phyloP scores from a whole-genome alignment of 495 filamentous ascomycete species.

The Corynascus novoguineensis region DNA sequence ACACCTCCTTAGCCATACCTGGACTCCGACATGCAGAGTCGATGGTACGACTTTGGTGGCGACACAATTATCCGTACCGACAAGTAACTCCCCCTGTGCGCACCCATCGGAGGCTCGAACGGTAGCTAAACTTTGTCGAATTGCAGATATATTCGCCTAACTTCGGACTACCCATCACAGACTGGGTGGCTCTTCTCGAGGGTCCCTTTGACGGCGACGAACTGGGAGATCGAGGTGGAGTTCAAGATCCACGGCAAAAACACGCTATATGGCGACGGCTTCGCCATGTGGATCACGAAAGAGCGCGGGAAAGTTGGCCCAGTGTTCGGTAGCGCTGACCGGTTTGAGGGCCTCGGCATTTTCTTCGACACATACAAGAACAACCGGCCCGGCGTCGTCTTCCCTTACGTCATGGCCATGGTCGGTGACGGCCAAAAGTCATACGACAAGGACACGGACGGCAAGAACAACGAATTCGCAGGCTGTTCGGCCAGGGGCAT shows the following conservation, averaged over 20 bases:
- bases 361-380: slow-evolving; percentile 99
- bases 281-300: slow-evolving; percentile 98
- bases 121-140: background rate
- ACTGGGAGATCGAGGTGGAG: slow-evolving; percentile 98
- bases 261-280: slow-evolving; percentile 85
- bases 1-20: slow-evolving; percentile 67
- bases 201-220: slow-evolving; percentile 92
- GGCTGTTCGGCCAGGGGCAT: slow-evolving; percentile 95
- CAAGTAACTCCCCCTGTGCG: slow-evolving; percentile 50
- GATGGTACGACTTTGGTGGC: slow-evolving; percentile 99
- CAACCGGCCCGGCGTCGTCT: slow-evolving; percentile 88
- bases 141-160: slow-evolving; percentile 81
- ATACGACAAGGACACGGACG: slow-evolving; percentile 93
- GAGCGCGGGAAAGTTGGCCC: slow-evolving; percentile 73
- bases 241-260: slow-evolving; percentile 81
- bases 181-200: slow-evolving; percentile 89
- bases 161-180: slow-evolving; percentile 82
- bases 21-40: slow-evolving; percentile 96
- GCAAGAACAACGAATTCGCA: slow-evolving; percentile 85
- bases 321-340: slow-evolving; percentile 84
- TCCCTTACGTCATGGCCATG: slow-evolving; percentile 99
- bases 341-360: slow-evolving; percentile 90
- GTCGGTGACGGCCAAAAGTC: slow-evolving; percentile 79
- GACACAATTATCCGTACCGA: slow-evolving; percentile 91
- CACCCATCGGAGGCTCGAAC: background rate